Evolutionary conservation across 305 asterid species (phyloP).

Genomic region (Solanum hybrid): DNA sequence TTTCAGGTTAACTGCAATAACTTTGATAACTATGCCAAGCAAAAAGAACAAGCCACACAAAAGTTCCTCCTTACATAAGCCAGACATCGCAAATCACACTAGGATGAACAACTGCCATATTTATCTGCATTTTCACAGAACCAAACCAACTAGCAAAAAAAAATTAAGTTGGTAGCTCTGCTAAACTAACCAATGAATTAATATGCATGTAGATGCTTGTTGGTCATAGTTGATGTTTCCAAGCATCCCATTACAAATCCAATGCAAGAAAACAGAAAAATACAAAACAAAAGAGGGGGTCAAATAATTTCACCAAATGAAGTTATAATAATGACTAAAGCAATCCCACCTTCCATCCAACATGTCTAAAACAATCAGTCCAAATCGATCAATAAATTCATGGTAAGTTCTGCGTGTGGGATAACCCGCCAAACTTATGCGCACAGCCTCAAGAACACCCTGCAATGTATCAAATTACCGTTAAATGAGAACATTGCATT

Average conservation of each 20-base stretch:
- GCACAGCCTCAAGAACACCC: constrained; percentile 99
- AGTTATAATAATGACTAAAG: constrained; percentile 5
- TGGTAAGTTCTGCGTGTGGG: constrained; percentile 93
- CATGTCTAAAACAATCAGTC: constrained; percentile 70
- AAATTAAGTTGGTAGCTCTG: neutral
- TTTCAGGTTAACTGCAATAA: neutral
- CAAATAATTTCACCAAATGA: constrained; percentile 3
- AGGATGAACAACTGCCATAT: neutral
- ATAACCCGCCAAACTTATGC: constrained; percentile 98
- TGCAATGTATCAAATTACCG: constrained; percentile 24
- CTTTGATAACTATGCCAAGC: neutral
- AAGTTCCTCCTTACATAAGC: neutral
- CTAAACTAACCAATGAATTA: neutral
- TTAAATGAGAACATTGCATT: neutral
- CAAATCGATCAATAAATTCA: constrained; percentile 94
- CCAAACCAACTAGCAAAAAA: neutral
- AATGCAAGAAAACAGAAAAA: neutral
- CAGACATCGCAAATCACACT: neutral
- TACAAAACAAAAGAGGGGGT: neutral
- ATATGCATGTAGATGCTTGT: neutral
- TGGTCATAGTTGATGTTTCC: neutral
- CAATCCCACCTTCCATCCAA: constrained; percentile 63
- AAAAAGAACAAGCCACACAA: neutral
- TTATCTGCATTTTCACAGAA: neutral
- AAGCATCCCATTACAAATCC: neutral